Evolutionary conservation across 192 early-diverging fungal species (phyloP), one percentile per base, ranked within the genome.

Genomic region (Chytriomyces sp.): DNA sequence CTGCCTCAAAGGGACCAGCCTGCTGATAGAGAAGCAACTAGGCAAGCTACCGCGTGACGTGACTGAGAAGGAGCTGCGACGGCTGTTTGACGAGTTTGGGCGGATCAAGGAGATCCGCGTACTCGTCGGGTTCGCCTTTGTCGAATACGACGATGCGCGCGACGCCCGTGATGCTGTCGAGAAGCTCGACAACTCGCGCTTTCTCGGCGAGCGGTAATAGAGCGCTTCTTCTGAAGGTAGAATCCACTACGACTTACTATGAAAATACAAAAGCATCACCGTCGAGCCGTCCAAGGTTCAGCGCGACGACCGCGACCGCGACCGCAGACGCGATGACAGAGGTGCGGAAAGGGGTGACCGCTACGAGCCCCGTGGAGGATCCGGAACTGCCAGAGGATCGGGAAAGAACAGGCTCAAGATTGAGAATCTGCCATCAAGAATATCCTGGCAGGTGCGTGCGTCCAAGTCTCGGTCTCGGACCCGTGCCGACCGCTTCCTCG

Each of bases 81-180:
- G 83, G 53, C 87, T 25, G 31, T 68, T 68, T 56, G 89, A 86
- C 70, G 88, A 85, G 52, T 95, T 92, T 70, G 95, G 95, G 6
- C 82, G 86, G 41, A 89, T 94, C 74, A 81, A 85, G 75, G 93
- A 95, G 75, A 88, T 94, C 40, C 91, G 90, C 63, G 75, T 93
- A 68, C 85, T 92, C 75, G 83, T 85, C 33, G 94, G 95, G 22
- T 98, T 94, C 81, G 94, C 92, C 31, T 98, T 98, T 85, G 93
- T 98, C 38, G 96, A 98, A 81, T 96, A 93, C 75, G 88, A 88
- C 54, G 90, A 94, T 76, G 78, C 80, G 28, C 84, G 90, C 59
- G 96, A 98, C 83, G 95, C 95, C 54, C 85, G 91, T 55, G 93
- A 96, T 83, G 93, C 91, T 31, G 91, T 98, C 61, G 86, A 93